Base-by-base conservation (phyloP, 352 stramenopile species). In the Globisporangium uncinulatum region DNA sequence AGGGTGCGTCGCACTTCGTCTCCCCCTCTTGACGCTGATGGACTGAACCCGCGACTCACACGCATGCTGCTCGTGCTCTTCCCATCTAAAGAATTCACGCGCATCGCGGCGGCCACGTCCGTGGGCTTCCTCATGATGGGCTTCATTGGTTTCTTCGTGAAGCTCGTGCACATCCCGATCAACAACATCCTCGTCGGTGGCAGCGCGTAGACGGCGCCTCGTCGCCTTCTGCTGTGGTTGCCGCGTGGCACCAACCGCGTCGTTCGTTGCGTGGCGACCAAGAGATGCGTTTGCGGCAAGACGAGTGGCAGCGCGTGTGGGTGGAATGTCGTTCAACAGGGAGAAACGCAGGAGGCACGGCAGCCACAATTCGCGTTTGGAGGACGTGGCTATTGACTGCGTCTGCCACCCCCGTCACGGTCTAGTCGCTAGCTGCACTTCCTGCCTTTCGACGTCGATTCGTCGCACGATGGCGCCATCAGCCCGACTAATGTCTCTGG, bases 81-180 rank as follows among this genome's bases (percentile, higher is more conserved):
- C 17, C 15, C 1, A 7, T 4, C 19, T 59, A 24, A 69, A 96
- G 96, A 99, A 73, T 98, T 99, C 72, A 90, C 91, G 51, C 77
- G 83, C 51, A 98, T 99, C 70, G 94, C 96, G 44, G 87, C 82
- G 59, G 94, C 96, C 48, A 98, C 96, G 57, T 92, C 90, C 44
- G 77, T 99, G 70, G 96, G 97, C 57, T 99, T 99, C 77, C 74
- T 99, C 56, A 97, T 99, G 69, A 99, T 99, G 96, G 96, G 97
- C 68, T 98, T 99, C 75, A 98, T 99, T 73, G 97, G 97, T 59
- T 99, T 99, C 87, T 99, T 99, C 76, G 96, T 99, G 63, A 99
- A 99, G 89, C 89, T 99, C 56, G 92, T 99, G 71, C 97, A 99
- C 86, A 99, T 99, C 69, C 97, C 97, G 43, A 99, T 99, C 82